These are phyloP conservation scores for Phialophora macrospora DNA, from an alignment of 2,329 filamentous ascomycete genomes.

Conservation along the genomic window DNA sequence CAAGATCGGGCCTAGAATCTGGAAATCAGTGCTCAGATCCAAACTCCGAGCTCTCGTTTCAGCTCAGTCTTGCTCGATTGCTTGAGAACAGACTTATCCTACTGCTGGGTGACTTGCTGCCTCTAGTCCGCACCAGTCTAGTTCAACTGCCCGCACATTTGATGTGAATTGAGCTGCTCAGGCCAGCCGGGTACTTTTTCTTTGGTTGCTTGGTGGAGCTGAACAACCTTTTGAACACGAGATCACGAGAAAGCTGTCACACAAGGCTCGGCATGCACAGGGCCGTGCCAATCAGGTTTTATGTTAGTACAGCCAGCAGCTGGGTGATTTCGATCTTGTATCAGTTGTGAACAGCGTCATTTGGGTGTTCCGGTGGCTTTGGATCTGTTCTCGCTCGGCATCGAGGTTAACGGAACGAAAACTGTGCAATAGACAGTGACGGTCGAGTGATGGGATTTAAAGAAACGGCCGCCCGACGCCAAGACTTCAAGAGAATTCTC, in stretches of 20 bases:
- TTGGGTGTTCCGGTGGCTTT: too few species aligned
- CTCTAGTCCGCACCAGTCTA: background rate
- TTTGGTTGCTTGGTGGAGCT: background rate
- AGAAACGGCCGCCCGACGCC: too few species aligned
- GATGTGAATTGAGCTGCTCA: background rate
- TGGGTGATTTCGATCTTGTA: background rate
- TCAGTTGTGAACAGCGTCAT: background rate
- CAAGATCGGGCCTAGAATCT: background rate
- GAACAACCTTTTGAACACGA: constrained; percentile 5
- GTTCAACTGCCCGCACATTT: background rate
- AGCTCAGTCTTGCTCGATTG: too few species aligned
- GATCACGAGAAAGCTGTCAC: background rate
- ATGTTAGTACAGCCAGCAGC: background rate
- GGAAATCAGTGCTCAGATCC: too few species aligned
- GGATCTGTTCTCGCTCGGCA: too few species aligned
- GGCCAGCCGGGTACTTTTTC: background rate
- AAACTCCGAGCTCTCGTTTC: background rate
- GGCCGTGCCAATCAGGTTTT: background rate
- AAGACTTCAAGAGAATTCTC: too few species aligned
- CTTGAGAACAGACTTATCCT: background rate
- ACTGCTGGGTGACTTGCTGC: background rate
- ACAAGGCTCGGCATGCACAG: constrained; percentile 2
- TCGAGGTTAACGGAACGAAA: too few species aligned
- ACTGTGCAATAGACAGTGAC: too few species aligned
- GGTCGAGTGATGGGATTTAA: too few species aligned